Evolutionary conservation across 129 eudicot genomes (phyloP).

Genomic region (Flaveria sonorensis): DNA sequence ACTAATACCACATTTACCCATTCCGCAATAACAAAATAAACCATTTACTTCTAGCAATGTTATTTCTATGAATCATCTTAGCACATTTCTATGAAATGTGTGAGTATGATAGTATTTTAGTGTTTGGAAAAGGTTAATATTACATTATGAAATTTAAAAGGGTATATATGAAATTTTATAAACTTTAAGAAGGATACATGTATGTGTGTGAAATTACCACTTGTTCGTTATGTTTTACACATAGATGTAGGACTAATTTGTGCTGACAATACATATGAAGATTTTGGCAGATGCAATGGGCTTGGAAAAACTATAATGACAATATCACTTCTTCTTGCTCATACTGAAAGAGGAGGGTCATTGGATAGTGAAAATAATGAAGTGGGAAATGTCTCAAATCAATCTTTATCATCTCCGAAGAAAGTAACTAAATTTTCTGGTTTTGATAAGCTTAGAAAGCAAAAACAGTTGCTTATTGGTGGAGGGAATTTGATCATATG

Average conservation of each 20-base stretch:
- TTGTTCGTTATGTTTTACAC: neutral
- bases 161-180: neutral
- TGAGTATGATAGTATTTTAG: neutral
- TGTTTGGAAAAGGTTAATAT: neutral
- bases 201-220: neutral
- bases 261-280: constrained; percentile 47
- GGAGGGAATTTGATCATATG: constrained; percentile 91
- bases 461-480: constrained; percentile 44
- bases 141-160: neutral
- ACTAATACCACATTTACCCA: neutral
- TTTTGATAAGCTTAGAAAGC: constrained; percentile 68
- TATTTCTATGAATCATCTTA: too few species aligned
- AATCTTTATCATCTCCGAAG: constrained; percentile 51
- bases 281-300: constrained; percentile 99
- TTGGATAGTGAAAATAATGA: constrained; percentile 48
- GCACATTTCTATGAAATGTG: neutral
- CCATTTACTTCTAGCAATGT: too few species aligned
- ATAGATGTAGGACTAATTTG: constrained; percentile 15
- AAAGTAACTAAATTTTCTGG: constrained; percentile 61
- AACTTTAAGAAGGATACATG: neutral
- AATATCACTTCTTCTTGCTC: constrained; percentile 87
- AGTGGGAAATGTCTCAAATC: constrained; percentile 41
- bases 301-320: constrained; percentile 99
- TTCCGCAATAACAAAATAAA: neutral
- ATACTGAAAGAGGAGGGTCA: constrained; percentile 68